Evolutionary conservation across 768 basidiomycete genomes (phyloP).

Genomic region (Crepidotus variabilis): DNA sequence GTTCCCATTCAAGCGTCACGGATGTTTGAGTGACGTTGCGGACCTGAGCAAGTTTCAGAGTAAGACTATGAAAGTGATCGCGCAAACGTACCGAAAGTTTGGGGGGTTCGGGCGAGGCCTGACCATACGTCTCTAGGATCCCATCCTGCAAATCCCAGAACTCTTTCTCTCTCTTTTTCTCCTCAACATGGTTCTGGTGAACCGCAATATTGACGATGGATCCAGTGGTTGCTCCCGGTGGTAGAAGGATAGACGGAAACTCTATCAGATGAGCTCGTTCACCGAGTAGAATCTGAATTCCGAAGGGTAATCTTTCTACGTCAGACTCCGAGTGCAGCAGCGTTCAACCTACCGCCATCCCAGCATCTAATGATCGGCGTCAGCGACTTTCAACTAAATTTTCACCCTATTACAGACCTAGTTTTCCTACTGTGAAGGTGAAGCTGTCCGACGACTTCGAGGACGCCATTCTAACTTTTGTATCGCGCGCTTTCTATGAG

Average conservation of each 20-base stretch:
- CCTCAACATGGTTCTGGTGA: constrained; percentile 80
- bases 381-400: neutral
- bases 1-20: constrained; percentile 94
- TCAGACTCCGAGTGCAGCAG: neutral
- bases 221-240: constrained; percentile 88
- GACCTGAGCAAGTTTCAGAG: constrained; percentile 40
- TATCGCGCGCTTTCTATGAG: neutral
- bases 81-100: constrained; percentile 56
- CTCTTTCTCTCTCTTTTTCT: constrained; percentile 73
- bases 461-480: constrained; percentile 19
- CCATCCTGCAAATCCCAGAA: constrained; percentile 84
- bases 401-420: constrained; percentile 53
- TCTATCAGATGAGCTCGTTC: constrained; percentile 96
- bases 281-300: constrained; percentile 77
- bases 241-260: constrained; percentile 93
- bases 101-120: constrained; percentile 63
- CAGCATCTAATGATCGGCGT: constrained; percentile 59
- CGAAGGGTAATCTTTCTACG: constrained; percentile 1
- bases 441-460: constrained; percentile 58
- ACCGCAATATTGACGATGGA: constrained; percentile 98
- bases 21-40: constrained; percentile 96
- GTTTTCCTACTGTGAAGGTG: constrained; percentile 93
- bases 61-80: neutral
- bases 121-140: constrained; percentile 75
- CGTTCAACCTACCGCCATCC: constrained; percentile 72